phyloP scores from a whole-genome alignment of 2,329 filamentous ascomycete genomes.

The Colletotrichum filicis region DNA sequence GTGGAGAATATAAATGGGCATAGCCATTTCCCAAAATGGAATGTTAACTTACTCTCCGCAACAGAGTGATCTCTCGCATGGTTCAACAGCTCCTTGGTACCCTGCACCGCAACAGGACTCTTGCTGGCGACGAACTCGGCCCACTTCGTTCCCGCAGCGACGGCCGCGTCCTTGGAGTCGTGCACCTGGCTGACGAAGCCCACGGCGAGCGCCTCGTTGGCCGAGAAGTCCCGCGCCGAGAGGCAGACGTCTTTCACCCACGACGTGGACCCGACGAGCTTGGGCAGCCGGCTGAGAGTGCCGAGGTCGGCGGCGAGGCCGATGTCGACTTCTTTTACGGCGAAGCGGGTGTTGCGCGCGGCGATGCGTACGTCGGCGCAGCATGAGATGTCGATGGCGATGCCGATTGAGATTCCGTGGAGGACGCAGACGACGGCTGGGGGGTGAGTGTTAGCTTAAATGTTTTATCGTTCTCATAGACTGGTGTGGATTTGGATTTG shows the following conservation, averaged over 20 bases:
- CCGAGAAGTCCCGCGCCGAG: conserved; percentile 75
- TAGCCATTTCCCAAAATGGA: not conserved
- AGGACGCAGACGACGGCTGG: conserved; percentile 83
- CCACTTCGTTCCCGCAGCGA: conserved; percentile 71
- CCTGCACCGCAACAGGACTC: conserved; percentile 88
- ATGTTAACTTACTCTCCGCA: conserved; percentile 73
- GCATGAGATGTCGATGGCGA: conserved; percentile 79
- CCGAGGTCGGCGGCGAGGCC: conserved; percentile 84
- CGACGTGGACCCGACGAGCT: conserved; percentile 74
- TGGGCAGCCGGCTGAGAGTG: conserved; percentile 78
- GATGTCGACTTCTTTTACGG: conserved; percentile 86
- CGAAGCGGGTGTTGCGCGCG: conserved; percentile 68
- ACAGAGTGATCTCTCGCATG: conserved; percentile 83
- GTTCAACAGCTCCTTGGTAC: conserved; percentile 89
- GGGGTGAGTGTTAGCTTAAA: conserved; percentile 31
- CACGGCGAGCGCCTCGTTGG: conserved; percentile 74
- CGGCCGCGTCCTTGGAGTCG: conserved; percentile 69
- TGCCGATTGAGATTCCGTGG: conserved; percentile 81
- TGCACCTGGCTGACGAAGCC: conserved; percentile 77
- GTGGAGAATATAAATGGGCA: not conserved
- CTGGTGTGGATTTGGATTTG: not conserved
- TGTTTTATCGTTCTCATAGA: not conserved
- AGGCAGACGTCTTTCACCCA: conserved; percentile 86
- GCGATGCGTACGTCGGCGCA: conserved; percentile 78
- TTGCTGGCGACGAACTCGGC: conserved; percentile 78